Evolutionary conservation across 345 rosid genomes (phyloP), one percentile per base, ranked within the genome.

Genomic region (Clarkia xantiana): DNA sequence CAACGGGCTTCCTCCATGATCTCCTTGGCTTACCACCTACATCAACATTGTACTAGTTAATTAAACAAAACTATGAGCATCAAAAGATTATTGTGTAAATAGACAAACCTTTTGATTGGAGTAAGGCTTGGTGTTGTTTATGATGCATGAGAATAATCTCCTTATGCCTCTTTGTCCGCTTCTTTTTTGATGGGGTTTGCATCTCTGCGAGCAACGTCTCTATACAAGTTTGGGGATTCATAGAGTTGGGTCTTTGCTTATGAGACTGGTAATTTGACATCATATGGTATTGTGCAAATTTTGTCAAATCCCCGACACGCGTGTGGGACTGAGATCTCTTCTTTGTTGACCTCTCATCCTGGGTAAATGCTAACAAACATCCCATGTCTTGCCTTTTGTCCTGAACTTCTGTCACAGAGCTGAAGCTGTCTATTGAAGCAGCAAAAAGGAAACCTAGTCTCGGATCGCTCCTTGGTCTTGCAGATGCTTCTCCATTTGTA

Each of bases 281-380:
- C 60, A 29, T 39, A 2, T 12, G 36, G 16, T 62, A 50, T 42
- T 60, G 59, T 52, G 54, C 47, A 50, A 55, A 40, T 58, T 61
- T 65, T 54, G 55, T 68, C 22, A 70, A 50, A 58, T 65, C 75
- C 19, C 68, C 64, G 49, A 39, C 62, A 47, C 70, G 69, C 39
- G 79, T 69, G 49, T 64, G 68, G 43, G 67, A 73, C 67, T 61
- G 74, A 43, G 84, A 72, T 74, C 69, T 79, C 64, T 76, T 80
- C 64, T 70, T 82, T 45, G 65, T 63, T 17, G 73, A 53, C 14
- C 56, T 63, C 45, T 72, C 71, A 55, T 29, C 62, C 57, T 65
- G 69, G 45, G 49, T 51, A 18, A 66, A 45, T 58, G 49, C 54
- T 17, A 55, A 22, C 52, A 44, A 53, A 49, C 56, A 53, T 44